These are phyloP conservation scores for Syzygium syzygioides DNA, from an alignment of 441 rosid genomes.

Conservation along the genomic window DNA sequence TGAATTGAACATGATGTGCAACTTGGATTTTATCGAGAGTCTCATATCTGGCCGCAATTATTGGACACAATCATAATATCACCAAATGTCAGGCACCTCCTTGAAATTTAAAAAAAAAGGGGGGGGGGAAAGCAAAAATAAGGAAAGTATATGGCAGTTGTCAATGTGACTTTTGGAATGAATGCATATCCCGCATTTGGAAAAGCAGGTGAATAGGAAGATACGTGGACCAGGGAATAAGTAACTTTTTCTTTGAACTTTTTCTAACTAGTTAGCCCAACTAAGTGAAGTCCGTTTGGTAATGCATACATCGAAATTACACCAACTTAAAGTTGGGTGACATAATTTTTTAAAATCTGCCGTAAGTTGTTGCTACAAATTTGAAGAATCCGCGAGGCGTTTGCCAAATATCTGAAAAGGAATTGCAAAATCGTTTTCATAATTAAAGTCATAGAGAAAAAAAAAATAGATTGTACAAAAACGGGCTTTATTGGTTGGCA, in stretches of 20 bases:
- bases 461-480: no score
- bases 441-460: fast-evolving
- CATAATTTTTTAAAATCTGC: neutral
- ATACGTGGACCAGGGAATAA: neutral
- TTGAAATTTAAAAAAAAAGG: neutral
- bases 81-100: neutral
- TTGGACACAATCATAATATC: neutral
- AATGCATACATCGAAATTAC: neutral
- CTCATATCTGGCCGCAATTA: neutral
- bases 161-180: neutral
- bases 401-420: no score
- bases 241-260: no score
- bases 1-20: neutral
- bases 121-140: neutral
- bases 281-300: no score
- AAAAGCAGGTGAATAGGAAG: neutral
- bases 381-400: neutral
- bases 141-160: neutral
- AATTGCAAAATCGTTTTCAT: fast-evolving
- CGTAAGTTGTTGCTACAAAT: fast-evolving
- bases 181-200: neutral
- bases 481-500: no score
- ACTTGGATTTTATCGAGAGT: neutral
- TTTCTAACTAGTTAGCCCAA: no score
- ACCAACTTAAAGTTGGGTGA: fast-evolving